Conservation (phyloP, 1,139 yeast species). For the Suhomyces taliae region DNA sequence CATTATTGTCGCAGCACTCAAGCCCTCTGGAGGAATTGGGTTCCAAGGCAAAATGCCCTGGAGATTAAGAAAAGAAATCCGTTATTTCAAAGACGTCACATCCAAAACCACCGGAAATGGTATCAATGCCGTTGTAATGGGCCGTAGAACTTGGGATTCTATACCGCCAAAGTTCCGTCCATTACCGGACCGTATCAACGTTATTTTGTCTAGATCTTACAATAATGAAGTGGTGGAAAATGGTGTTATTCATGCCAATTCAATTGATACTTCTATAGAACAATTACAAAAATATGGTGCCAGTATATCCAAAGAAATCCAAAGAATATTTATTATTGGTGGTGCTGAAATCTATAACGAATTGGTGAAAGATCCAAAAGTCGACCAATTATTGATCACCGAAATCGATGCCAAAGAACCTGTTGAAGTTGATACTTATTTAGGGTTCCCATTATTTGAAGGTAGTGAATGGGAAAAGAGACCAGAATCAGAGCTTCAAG, state of each 20-base stretch:
- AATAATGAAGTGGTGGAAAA: slow-evolving; percentile 20
- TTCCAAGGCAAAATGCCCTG: slow-evolving; percentile 81
- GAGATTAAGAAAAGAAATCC: slow-evolving; percentile 82
- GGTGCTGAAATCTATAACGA: slow-evolving; percentile 85
- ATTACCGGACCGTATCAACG: slow-evolving; percentile 69
- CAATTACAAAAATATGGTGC: slow-evolving; percentile 16
- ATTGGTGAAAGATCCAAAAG: slow-evolving; percentile 43
- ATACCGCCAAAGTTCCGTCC: slow-evolving; percentile 87
- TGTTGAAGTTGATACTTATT: slow-evolving; percentile 64
- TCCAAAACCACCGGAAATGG: slow-evolving; percentile 30
- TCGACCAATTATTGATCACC: slow-evolving; percentile 69
- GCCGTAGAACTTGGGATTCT: slow-evolving; percentile 94
- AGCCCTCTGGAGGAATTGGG: slow-evolving; percentile 85
- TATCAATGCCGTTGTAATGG: slow-evolving; percentile 88
- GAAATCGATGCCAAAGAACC: slow-evolving; percentile 51
- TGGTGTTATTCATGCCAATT: slow-evolving; percentile 42
- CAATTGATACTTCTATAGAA: slow-evolving; percentile 47
- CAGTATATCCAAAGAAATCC: slow-evolving; percentile 29
- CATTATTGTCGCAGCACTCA: slow-evolving; percentile 79
- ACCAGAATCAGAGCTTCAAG: slow-evolving; percentile 34
- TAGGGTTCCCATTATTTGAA: slow-evolving; percentile 35
- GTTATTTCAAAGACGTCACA: slow-evolving; percentile 78
- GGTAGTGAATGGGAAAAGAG: slow-evolving; percentile 37
- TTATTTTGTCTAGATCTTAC: slow-evolving; percentile 61
- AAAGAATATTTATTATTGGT: slow-evolving; percentile 79